Base-by-base conservation (phyloP, 306 rosid genomes). In the Cucurbita pepo region DNA sequence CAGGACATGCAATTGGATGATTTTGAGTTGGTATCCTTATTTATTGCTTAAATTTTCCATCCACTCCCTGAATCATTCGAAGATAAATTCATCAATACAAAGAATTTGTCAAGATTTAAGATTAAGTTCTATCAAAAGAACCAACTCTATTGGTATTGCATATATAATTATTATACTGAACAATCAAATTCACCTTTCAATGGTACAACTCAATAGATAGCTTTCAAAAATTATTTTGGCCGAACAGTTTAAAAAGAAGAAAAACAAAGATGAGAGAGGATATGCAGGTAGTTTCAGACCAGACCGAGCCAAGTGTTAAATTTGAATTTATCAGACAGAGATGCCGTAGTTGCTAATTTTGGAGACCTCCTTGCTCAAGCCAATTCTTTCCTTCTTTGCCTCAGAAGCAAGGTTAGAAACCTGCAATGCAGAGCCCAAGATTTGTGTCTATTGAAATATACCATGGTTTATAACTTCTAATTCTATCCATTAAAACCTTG, bases 331-430 rank as follows among this genome's bases (percentile, higher is more conserved):
- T 94, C 89, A 94, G 81, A 94, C 85, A 7, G 98, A 87, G 80
- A 90, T 87, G 64, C 98, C 98, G 70, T 86, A 83, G 75, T 94
- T 86, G 83, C 90, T 90, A 40, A 94, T 90, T 87, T 87, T 89
- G 34, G 89, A 71, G 78, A 94, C 78, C 85, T 85, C 89, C 86
- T 89, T 89, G 50, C 86, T 80, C 84, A 90, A 77, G 48, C 81
- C 76, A 25, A 59, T 83, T 77, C 89, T 89, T 81, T 87, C 92
- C 73, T 70, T 79, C 92, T 90, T 90, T 45, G 88, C 89, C 77
- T 89, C 92, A 22, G 88, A 81, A 57, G 87, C 85, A 82, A 94
- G 87, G 40, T 76, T 78, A 52, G 91, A 82, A 79, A 94, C 95
- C 98, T 94, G 84, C 79, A 73, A 67, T 10, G 11, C 2, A 16